Evolutionary conservation across 495 filamentous ascomycete species (phyloP).

Genomic region (Penicillium angulare): DNA sequence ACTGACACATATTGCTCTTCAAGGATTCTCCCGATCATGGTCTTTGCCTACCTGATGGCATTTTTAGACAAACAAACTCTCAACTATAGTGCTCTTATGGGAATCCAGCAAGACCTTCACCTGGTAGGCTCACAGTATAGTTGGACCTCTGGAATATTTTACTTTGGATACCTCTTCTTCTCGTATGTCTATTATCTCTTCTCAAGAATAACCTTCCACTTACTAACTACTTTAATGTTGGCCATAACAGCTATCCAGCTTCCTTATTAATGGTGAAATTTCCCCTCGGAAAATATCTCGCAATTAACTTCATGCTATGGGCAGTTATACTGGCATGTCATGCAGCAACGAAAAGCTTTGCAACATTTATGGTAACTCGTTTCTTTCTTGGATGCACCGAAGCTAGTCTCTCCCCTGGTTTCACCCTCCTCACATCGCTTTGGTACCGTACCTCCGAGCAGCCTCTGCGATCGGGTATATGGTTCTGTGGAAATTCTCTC

Average conservation of each 20-base stretch:
- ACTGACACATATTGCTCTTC: not conserved
- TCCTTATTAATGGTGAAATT: conserved; percentile 42
- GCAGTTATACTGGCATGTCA: conserved; percentile 49
- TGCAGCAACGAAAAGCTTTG: conserved; percentile 47
- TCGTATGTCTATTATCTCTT: conserved; percentile 18
- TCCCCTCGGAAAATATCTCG: conserved; percentile 46
- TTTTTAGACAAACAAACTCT: conserved; percentile 56
- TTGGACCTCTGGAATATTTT: conserved; percentile 54
- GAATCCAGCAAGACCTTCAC: conserved; percentile 40
- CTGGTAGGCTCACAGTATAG: conserved; percentile 52
- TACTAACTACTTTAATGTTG: not conserved
- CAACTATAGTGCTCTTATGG: conserved; percentile 33
- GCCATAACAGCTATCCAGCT: conserved; percentile 21
- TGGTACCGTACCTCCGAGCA: conserved; percentile 49
- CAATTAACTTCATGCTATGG: conserved; percentile 42
- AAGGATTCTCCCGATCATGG: conserved; percentile 27
- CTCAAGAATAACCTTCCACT: not conserved
- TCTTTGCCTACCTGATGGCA: conserved; percentile 38
- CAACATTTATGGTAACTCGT: conserved; percentile 43
- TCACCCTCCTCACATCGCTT: conserved; percentile 31
- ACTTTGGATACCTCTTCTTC: conserved; percentile 56
- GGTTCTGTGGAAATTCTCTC: conserved; percentile 38
- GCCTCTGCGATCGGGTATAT: conserved; percentile 50
- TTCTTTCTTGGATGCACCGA: conserved; percentile 51
- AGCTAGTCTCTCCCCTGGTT: conserved; percentile 43